Conservation (phyloP, 1,284 basidiomycete species). For the Leccinum brunneo-olivaceum region DNA sequence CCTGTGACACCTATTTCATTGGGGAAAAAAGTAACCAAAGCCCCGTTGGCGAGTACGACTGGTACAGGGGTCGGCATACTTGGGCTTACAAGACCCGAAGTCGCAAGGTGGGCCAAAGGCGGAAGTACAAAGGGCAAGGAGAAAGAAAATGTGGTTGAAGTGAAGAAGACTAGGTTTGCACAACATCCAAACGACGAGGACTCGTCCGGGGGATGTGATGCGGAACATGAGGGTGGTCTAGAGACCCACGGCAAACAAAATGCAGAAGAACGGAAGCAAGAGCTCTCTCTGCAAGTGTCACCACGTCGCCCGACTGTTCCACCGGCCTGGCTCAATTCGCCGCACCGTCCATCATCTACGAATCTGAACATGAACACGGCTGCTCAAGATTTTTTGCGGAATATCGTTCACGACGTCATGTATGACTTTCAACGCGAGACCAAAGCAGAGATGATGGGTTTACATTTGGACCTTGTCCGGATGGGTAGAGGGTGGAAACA, state of each 20-base stretch:
- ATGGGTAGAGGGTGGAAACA: constrained; percentile 54
- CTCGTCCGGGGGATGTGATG: constrained; percentile 27
- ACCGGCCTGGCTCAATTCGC: constrained; percentile 38
- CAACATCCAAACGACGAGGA: constrained; percentile 28
- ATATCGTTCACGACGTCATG: constrained; percentile 62
- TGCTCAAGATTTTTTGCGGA: constrained; percentile 57
- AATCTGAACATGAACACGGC: constrained; percentile 28
- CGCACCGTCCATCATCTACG: constrained; percentile 27
- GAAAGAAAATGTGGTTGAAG: constrained; percentile 26
- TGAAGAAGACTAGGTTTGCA: constrained; percentile 18
- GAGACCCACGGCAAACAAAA: constrained; percentile 16
- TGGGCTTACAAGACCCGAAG: constrained; percentile 45
- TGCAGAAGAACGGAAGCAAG: constrained; percentile 17
- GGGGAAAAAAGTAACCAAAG: constrained; percentile 24
- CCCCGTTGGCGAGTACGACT: constrained; percentile 5
- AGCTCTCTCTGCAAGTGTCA: constrained; percentile 53
- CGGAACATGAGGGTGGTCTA: constrained; percentile 15
- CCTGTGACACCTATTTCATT: constrained; percentile 40
- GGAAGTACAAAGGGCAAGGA: constrained; percentile 24
- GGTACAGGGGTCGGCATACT: constrained; percentile 28
- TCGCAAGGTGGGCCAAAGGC: constrained; percentile 40
- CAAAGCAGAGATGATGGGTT: constrained; percentile 57
- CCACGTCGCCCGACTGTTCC: constrained; percentile 40
- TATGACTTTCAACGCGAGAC: constrained; percentile 64
- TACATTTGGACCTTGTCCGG: constrained; percentile 64